Conservation (phyloP, 768 basidiomycete species). For the Russula abietina region DNA sequence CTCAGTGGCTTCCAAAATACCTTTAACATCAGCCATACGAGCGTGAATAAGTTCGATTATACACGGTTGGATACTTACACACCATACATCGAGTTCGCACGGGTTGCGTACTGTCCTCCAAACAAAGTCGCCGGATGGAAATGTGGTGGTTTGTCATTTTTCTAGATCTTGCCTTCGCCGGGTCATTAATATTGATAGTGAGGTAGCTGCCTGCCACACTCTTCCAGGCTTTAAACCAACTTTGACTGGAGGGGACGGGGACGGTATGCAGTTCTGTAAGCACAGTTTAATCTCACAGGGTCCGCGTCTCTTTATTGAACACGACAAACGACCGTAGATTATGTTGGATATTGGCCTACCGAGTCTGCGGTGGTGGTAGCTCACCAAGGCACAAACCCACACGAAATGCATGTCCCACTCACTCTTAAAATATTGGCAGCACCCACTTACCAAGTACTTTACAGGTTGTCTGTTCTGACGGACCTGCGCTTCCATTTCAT, state of each 20-base stretch:
- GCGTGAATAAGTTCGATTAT: conserved; percentile 29
- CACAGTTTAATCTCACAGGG: not conserved
- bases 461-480: conserved; percentile 14
- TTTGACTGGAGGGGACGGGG: conserved; percentile 46
- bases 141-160: conserved; percentile 38
- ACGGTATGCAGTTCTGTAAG: conserved; percentile 44
- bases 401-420: conserved; percentile 7
- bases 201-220: conserved; percentile 38
- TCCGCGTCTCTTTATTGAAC: not conserved
- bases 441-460: not conserved
- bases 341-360: conserved; percentile 23
- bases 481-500: not conserved
- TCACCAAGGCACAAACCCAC: conserved; percentile 23
- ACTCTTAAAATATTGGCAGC: not conserved
- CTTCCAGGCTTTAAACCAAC: conserved; percentile 38
- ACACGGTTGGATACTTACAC: conserved; percentile 35
- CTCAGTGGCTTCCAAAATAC: not conserved
- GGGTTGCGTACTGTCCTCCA: conserved; percentile 49
- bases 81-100: conserved; percentile 48
- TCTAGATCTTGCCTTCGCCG: not conserved
- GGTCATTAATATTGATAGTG: not conserved
- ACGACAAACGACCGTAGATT: conserved; percentile 11
- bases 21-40: not conserved
- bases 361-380: conserved; percentile 22
- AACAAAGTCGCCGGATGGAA: conserved; percentile 36